Percentiles rank a stretch among this genome's conserved stretches.
These are phyloP conservation scores for Talaromyces sp. DNA, from an alignment of 2,329 filamentous ascomycete genomes.

Conservation along the genomic window DNA sequence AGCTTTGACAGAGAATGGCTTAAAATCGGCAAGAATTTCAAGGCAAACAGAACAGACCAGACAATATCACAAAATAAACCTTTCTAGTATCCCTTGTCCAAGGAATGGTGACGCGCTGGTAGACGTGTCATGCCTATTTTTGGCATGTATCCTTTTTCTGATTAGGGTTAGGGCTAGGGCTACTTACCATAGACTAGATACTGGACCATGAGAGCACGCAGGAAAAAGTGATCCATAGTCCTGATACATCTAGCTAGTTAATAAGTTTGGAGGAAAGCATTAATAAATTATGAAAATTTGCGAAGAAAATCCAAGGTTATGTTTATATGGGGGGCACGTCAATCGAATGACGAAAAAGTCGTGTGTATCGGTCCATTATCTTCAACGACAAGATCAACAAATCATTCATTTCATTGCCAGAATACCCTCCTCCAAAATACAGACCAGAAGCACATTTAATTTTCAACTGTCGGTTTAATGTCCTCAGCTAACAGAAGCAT, in stretches of 20 bases:
- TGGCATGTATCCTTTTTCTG: too few relatives aligned
- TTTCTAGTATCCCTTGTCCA: background rate
- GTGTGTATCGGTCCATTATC: background rate
- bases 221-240: background rate
- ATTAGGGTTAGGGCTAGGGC: too few relatives aligned
- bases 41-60: background rate
- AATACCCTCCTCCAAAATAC: background rate
- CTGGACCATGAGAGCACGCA: too few relatives aligned
- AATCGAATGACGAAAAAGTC: too few relatives aligned
- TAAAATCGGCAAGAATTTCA: background rate
- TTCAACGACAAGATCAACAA: background rate
- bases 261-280: background rate
- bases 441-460: background rate
- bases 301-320: background rate
- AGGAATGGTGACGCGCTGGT: too few relatives aligned
- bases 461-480: too few relatives aligned
- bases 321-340: background rate
- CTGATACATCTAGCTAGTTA: too few relatives aligned
- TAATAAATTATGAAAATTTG: background rate
- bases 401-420: background rate
- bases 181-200: too few relatives aligned
- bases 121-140: too few relatives aligned
- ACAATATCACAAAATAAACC: too few relatives aligned
- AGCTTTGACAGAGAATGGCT: background rate
- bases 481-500: background rate